Base-by-base conservation (phyloP, 345 rosid species). In the Luvunga scandens region DNA sequence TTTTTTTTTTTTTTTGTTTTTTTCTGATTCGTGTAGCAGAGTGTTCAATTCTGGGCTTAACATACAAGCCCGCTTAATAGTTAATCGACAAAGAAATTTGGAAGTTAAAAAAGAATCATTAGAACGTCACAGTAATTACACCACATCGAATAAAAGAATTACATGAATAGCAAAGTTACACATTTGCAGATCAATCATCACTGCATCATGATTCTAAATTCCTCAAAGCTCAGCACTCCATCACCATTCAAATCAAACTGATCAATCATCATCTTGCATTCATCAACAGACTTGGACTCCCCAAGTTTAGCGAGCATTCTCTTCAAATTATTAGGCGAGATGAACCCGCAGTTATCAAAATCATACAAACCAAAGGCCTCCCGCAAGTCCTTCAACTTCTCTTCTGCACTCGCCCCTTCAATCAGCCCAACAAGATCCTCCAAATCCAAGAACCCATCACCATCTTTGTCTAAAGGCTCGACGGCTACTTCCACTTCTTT, bases 141-240 rank as follows among this genome's bases (percentile, higher is more conserved):
- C 16, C 18, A 45, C 3, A 45, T 13, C 5, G 50, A 1, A 45
- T 18, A 18, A 53, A 18, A 53, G 57, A 53, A 53, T 53, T 53
- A 53, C 57, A 53, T 53, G 57, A 53, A 53, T 53, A 13, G 50
- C 57, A 5, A 53, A 18, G 22, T 53, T 0, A 53, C 57, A 18
- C 57, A 13, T 3, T 18, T 53, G 22, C 21, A 53, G 57, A 71
- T 66, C 33, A 2, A 69, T 33, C 3, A 4, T 78, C 61, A 85
- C 56, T 67, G 72, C 89, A 89, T 85, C 90, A 85, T 87, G 7
- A 77, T 14, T 36, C 61, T 78, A 36, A 90, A 90, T 53, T 90
- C 93, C 10, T 86, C 86, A 59, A 90, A 90, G 80, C 91, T 75
- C 30, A 89, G 78, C 34, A 77, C 85, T 13, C 91, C 89, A 80